phyloP scores from a whole-genome alignment of 768 basidiomycete species.

The Leucocoprinus sp. region DNA sequence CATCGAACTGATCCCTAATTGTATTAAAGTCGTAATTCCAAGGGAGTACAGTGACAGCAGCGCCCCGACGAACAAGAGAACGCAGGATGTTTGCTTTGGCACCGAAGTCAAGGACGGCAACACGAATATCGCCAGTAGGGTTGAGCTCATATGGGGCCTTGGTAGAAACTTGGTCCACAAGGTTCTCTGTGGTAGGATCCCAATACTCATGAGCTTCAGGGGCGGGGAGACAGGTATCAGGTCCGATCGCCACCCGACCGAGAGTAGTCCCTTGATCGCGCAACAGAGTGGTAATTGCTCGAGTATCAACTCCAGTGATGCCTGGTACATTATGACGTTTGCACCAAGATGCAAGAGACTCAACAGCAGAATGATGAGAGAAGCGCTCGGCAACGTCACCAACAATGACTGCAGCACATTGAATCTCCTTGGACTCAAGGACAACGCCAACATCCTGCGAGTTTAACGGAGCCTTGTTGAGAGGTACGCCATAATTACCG shows the following conservation, averaged over 20 bases:
- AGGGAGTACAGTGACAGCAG: conserved; percentile 89
- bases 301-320: conserved; percentile 95
- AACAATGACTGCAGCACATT: conserved; percentile 89
- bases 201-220: conserved; percentile 74
- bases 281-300: conserved; percentile 87
- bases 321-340: conserved; percentile 82
- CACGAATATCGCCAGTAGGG: conserved; percentile 77
- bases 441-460: conserved; percentile 75
- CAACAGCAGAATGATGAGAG: conserved; percentile 91
- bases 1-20: conserved; percentile 85
- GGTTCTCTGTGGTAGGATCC: conserved; percentile 89
- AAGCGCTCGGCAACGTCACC: conserved; percentile 92
- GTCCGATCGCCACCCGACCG: conserved; percentile 80
- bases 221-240: conserved; percentile 49
- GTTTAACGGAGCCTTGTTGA: conserved; percentile 65
- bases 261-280: conserved; percentile 97
- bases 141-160: conserved; percentile 80
- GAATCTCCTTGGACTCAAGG: conserved; percentile 83
- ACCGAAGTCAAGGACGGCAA: conserved; percentile 96
- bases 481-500: conserved; percentile 96
- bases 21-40: conserved; percentile 98
- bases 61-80: conserved; percentile 83
- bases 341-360: conserved; percentile 93
- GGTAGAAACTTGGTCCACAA: conserved; percentile 91
- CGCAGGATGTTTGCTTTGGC: conserved; percentile 97